Conservation (phyloP, 768 basidiomycete genomes). For the Inosperma sp. region DNA sequence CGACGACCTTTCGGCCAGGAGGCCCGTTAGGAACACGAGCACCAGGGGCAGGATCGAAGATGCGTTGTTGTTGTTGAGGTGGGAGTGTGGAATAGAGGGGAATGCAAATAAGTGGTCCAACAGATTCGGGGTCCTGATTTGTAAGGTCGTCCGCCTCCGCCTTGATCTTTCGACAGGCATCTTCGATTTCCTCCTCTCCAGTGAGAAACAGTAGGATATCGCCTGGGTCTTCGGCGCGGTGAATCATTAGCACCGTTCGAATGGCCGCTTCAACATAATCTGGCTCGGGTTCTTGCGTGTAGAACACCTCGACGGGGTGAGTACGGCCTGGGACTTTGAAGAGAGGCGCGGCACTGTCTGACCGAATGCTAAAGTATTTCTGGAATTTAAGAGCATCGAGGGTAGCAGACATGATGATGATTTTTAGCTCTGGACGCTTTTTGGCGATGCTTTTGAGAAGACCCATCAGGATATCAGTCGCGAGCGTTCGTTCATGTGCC, state of each 20-base stretch:
- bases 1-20: conserved; percentile 87
- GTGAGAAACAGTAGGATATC: conserved; percentile 94
- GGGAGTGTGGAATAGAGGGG: conserved; percentile 95
- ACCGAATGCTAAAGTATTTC: conserved; percentile 73
- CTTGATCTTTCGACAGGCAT: conserved; percentile 91
- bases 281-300: conserved; percentile 86
- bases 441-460: conserved; percentile 82
- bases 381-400: conserved; percentile 96
- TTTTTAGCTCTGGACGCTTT: conserved; percentile 82
- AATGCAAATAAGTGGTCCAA: conserved; percentile 85
- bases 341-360: conserved; percentile 56
- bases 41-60: conserved; percentile 85
- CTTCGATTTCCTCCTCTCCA: conserved; percentile 98
- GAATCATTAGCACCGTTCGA: conserved; percentile 94
- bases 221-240: conserved; percentile 89
- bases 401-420: conserved; percentile 99
- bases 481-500: conserved; percentile 95
- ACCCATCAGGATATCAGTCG: conserved; percentile 98
- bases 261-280: conserved; percentile 98
- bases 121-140: conserved; percentile 63
- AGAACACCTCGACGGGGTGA: conserved; percentile 94
- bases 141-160: conserved; percentile 82
- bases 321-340: conserved; percentile 92
- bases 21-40: conserved; percentile 60
- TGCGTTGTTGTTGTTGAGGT: conserved; percentile 91